Conservation (phyloP, 2,329 filamentous ascomycete species). For the Alternaria ventricosa region DNA sequence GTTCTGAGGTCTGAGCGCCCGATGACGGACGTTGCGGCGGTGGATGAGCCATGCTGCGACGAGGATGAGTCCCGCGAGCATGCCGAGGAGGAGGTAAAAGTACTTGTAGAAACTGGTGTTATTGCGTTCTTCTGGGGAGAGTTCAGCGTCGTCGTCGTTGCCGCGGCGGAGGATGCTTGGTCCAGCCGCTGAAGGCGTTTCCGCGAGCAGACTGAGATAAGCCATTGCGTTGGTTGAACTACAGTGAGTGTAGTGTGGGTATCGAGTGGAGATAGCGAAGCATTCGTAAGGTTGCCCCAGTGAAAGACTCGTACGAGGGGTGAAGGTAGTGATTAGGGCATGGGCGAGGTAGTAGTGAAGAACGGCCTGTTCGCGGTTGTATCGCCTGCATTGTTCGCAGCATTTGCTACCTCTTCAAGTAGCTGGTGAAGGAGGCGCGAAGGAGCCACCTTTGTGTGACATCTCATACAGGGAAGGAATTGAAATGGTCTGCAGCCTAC, state of each 20-base stretch:
- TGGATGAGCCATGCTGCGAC: slow-evolving; percentile 54
- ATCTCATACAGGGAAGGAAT: neutral
- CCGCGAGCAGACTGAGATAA: neutral
- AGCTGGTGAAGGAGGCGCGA: neutral
- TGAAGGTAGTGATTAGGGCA: neutral
- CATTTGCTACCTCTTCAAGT: neutral
- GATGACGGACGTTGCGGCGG: slow-evolving; percentile 49
- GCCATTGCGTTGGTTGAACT: neutral
- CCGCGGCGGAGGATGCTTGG: neutral
- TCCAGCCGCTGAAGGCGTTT: neutral
- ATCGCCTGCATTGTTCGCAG: neutral
- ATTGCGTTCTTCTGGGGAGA: neutral
- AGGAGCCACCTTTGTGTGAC: neutral
- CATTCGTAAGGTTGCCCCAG: neutral
- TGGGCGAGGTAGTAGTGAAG: neutral
- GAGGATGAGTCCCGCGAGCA: slow-evolving; percentile 56
- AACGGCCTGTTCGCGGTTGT: neutral
- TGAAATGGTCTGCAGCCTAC: neutral
- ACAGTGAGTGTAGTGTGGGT: neutral
- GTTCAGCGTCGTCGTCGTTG: neutral
- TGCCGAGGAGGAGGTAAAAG: slow-evolving; percentile 64
- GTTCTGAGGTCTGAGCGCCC: slow-evolving; percentile 30
- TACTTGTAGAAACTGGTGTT: slow-evolving; percentile 49
- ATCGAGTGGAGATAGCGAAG: neutral
- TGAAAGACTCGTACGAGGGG: neutral